A percentile compares a stretch with the other conserved stretches of the same genome.
Evolutionary conservation across 2,329 filamentous ascomycete species (phyloP).

Genomic region (Neurospora crassa): DNA sequence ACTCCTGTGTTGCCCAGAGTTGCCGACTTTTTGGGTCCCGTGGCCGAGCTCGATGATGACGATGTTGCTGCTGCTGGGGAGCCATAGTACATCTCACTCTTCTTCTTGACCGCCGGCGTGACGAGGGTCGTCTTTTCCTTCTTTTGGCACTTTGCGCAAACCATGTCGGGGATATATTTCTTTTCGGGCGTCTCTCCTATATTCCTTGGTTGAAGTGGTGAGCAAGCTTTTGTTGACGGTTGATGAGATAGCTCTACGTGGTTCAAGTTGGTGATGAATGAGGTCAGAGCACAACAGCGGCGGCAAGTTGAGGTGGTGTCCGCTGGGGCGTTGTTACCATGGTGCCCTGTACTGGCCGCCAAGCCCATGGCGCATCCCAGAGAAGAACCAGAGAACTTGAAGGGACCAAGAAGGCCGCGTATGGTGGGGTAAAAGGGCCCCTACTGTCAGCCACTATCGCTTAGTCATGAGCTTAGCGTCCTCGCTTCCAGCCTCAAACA

Average conservation of each 20-base stretch:
- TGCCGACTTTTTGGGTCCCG: slow-evolving; percentile 33
- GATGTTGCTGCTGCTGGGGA: slow-evolving; percentile 31
- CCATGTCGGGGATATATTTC: slow-evolving; percentile 34
- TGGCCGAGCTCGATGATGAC: slow-evolving; percentile 27
- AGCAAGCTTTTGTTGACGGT: neutral
- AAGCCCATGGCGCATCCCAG: neutral
- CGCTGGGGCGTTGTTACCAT: neutral
- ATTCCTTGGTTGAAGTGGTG: neutral
- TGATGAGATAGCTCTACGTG: neutral
- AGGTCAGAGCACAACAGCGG: neutral
- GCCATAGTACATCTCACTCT: slow-evolving; percentile 56
- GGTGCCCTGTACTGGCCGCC: neutral
- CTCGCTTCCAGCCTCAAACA: neutral
- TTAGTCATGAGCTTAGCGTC: neutral
- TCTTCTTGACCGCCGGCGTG: slow-evolving; percentile 57
- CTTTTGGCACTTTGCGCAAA: slow-evolving; percentile 56
- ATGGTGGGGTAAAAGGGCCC: neutral
- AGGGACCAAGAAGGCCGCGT: neutral
- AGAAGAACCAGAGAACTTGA: neutral
- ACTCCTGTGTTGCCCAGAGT: slow-evolving; percentile 50
- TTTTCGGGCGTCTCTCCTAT: neutral
- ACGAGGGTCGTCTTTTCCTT: slow-evolving; percentile 51
- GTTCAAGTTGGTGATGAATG: neutral
- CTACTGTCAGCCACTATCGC: neutral
- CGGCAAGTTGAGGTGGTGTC: neutral